These are phyloP conservation scores for Mycena epipterygia DNA, from an alignment of 768 basidiomycete species.

Conservation along the genomic window DNA sequence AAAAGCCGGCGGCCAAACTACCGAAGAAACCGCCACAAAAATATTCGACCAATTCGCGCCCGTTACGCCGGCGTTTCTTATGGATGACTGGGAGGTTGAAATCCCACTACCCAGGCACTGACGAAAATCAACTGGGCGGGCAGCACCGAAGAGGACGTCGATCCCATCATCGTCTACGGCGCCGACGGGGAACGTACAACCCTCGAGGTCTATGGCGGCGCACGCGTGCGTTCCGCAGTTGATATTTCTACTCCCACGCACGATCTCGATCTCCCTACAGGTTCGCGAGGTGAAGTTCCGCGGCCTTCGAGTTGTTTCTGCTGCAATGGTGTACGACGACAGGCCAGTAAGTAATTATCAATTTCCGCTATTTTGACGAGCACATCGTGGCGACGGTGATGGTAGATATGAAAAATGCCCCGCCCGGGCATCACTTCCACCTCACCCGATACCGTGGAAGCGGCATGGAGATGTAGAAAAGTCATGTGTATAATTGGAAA, in stretches of 20 bases:
- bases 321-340: slow-evolving; percentile 23
- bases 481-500: too few species aligned
- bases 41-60: slow-evolving; percentile 20
- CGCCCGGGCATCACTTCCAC: slow-evolving; percentile 19
- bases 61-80: slow-evolving; percentile 3
- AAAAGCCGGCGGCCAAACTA: background rate
- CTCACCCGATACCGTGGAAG: background rate
- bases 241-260: too few species aligned
- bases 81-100: slow-evolving; percentile 16
- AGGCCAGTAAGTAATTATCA: slow-evolving; percentile 16
- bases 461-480: background rate
- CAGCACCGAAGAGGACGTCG: slow-evolving; percentile 15
- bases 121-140: slow-evolving; percentile 15
- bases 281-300: slow-evolving; percentile 17
- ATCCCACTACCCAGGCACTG: slow-evolving; percentile 6
- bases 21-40: background rate
- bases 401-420: slow-evolving; percentile 2
- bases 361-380: slow-evolving; percentile 26
- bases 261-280: background rate
- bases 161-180: slow-evolving; percentile 12
- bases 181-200: background rate
- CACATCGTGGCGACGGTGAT: slow-evolving; percentile 13
- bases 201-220: background rate
- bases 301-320: slow-evolving; percentile 1
- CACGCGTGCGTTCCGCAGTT: background rate